Base-by-base conservation (phyloP, 129 eudicot genomes). In the Glebionis coronaria region DNA sequence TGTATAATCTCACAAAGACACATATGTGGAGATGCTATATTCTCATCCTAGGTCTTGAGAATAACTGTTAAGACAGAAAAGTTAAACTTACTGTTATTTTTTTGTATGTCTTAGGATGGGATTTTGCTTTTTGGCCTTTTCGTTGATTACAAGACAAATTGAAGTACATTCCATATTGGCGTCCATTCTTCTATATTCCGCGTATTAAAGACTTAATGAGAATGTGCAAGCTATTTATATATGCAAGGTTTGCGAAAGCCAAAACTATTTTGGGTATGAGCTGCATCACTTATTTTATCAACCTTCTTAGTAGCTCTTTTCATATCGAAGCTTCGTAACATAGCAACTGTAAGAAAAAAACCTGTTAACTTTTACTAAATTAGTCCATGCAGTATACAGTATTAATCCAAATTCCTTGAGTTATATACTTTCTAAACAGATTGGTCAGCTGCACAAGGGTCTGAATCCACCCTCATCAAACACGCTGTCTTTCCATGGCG, bases 391-490 rank as follows among this genome's bases (percentile, higher is more conserved):
- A 46, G 60, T 59, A 27, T 70, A 70, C 68, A 59, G 47, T 27
- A 5, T 59, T 58, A 61, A 20, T 20, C 6, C 2, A 12, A 19
- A 5, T 35, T 44, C 35, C 4, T n/a, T n/a, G n/a, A n/a, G n/a
- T n/a, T n/a, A n/a, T n/a, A n/a, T n/a, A 42, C 27, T 76, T 28
- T 40, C 2, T 14, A 27, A 12, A 21, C 82, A 91, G 97, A 91
- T 91, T 73, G 97, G 97, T 12, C 84, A 91, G 65, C 71, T 91
- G 71, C 80, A 84, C 4, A 85, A 85, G 84, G 96, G 97, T 25
- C 63, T 91, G 56, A 91, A 91, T 74, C 97, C 96, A 27, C 88
- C 93, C 12, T 87, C 95, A 50, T 56, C n/a, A n/a, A n/a, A n/a
- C n/a, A n/a, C n/a, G n/a, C n/a, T n/a, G n/a, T n/a, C n/a, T n/a